Evolutionary conservation across 495 filamentous ascomycete species (phyloP).

Genomic region (Evernia prunastri): DNA sequence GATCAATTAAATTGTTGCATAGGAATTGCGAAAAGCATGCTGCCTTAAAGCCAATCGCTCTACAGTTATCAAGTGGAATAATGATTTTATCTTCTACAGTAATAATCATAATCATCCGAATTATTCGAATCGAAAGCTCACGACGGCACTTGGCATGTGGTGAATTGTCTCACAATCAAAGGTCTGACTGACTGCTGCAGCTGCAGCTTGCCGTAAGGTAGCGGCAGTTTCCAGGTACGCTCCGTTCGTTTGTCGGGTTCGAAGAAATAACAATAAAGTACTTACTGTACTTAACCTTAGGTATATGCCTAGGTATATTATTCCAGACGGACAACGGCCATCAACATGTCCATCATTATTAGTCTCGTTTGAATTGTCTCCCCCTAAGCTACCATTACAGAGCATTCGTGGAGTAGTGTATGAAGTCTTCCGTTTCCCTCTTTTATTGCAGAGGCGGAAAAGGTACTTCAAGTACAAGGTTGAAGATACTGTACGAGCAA

Average conservation of each 20-base stretch:
- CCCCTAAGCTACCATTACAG: no score
- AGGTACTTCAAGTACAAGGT: conserved; percentile 1
- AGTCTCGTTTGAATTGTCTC: no score
- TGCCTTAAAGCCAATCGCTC: neutral
- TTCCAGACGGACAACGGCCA: no score
- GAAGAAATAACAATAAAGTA: no score
- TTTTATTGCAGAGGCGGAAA: neutral
- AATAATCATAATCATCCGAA: no score
- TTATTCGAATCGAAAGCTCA: neutral
- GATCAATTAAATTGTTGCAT: neutral
- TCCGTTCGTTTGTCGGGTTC: no score
- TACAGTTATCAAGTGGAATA: neutral
- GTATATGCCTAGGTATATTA: no score
- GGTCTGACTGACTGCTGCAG: conserved; percentile 9
- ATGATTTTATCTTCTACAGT: neutral
- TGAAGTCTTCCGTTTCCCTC: neutral
- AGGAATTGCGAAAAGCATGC: neutral
- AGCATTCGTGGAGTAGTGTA: no score
- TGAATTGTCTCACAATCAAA: neutral
- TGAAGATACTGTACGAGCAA: neutral
- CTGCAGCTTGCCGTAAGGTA: neutral
- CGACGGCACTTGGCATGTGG: neutral
- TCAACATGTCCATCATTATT: no score
- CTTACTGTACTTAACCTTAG: no score
- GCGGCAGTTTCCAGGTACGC: conserved; percentile 20